Conservation (phyloP, 768 basidiomycete species). For the Rhizopogon rudus region DNA sequence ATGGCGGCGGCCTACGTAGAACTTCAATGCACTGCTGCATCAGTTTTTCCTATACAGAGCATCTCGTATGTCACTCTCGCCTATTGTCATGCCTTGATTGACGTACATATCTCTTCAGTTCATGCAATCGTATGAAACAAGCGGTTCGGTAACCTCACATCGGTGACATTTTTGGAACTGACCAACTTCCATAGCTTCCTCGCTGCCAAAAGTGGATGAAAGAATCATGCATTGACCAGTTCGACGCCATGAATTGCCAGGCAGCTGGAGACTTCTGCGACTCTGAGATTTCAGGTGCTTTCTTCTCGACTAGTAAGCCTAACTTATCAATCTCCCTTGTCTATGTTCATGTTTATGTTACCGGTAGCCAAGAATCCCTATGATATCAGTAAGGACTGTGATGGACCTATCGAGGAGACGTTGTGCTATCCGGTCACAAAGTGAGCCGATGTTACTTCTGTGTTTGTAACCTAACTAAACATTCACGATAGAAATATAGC, state of each 20-base stretch:
- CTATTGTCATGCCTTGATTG: conserved; percentile 2
- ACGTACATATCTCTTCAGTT: conserved; percentile 10
- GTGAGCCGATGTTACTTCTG: conserved; percentile 18
- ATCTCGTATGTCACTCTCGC: conserved; percentile 32
- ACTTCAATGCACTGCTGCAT: conserved; percentile 50
- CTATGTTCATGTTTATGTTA: background rate
- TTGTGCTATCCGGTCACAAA: conserved; percentile 57
- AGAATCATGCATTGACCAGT: conserved; percentile 57
- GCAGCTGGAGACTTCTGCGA: conserved; percentile 69
- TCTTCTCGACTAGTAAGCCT: conserved; percentile 26
- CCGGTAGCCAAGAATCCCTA: conserved; percentile 50
- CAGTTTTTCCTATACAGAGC: conserved; percentile 40
- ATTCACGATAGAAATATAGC: conserved; percentile 42
- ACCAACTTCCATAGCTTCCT: conserved; percentile 45
- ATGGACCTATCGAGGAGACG: conserved; percentile 38
- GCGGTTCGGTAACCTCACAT: conserved; percentile 22
- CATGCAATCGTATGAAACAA: conserved; percentile 41
- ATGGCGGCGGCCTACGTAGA: conserved; percentile 42
- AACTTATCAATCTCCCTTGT: background rate
- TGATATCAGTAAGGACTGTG: conserved; percentile 62
- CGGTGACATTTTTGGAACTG: background rate
- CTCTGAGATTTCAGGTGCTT: conserved; percentile 30
- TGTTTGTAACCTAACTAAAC: background rate
- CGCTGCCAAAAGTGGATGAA: conserved; percentile 59
- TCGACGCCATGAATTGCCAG: conserved; percentile 63